Base-by-base conservation (phyloP, 2,329 filamentous ascomycete genomes). In the Stachybotrys chlorohalonatus region DNA sequence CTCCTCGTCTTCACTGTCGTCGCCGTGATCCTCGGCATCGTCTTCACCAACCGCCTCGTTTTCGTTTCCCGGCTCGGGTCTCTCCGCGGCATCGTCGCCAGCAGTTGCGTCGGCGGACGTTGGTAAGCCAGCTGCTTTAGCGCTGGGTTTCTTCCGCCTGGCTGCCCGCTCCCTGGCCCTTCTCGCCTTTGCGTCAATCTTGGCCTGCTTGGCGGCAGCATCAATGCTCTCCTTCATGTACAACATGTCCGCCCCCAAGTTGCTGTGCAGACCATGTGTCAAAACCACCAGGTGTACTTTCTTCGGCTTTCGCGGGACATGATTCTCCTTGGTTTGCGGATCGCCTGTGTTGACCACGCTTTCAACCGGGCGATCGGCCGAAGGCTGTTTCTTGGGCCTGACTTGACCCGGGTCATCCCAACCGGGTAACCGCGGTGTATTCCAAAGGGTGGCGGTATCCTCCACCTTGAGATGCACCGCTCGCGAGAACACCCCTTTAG, bases 201-300 rank as follows among this genome's bases (percentile, higher is more conserved):
- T 85, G 31, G 89, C 87, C 66, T 93, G 84, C 62, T 77, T 86
- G 5, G 86, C 87, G 3, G 89, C 85, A 31, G 85, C 84, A 72
- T 99, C 94, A 58, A 99, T 97, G 70, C 90, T 95, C 71, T 99
- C 94, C 67, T 99, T 99, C 68, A 99, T 74, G 67, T 89, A 99
- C 17, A 99, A 77, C 94, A 99, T 96, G 68, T 99, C 94, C 24
- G 91, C 89, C 6, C 94, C 90, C 11, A 96, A 78, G 68, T 99
- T 99, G 71, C 93, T 96, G 70, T 99, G 94, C 59, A 99, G 71
- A 0, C 94, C 94, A 73, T 99, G 94, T 0, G 94, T 97, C 52
- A 99, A 73, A 39, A 99, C 79, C 30, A 99, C 94, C 47, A 99
- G 75, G 67, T 99, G 94, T 2, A 99, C 78, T 60, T 87, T 93